Base-by-base conservation (phyloP, 2,329 filamentous ascomycete species). In the Elsinoe batatas region DNA sequence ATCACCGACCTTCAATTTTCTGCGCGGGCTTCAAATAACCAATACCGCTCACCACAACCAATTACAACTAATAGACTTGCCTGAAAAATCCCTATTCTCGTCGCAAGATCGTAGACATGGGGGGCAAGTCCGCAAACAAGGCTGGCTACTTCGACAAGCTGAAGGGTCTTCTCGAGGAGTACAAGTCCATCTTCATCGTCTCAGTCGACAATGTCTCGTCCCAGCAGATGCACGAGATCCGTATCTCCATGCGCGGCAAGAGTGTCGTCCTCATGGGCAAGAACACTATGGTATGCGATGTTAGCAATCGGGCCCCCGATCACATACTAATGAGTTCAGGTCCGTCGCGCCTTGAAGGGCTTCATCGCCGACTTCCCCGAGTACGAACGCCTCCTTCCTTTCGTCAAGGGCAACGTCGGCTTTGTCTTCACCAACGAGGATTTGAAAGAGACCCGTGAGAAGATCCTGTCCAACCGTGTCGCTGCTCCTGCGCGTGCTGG, bases 181-280 rank as follows among this genome's bases (percentile, higher is more conserved):
- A 94, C 87, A 84, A 83, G 76, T 91, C 87, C 72, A 87, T 97
- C 80, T 97, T 98, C 88, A 91, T 98, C 76, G 67, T 69, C 62
- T 63, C 64, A 58, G 86, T 91, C 73, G 88, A 97, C 89, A 98
- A 97, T 98, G 93, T 98, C 84, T 89, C 86, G 76, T 98, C 93
- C 68, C 93, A 98, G 85, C 94, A 98, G 85, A 98, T 98, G 94
- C 93, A 98, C 88, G 93, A 98, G 84, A 97, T 98, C 76, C 88
- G 93, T 75, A 79, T 85, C 71, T 78, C 88, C 70, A 87, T 98
- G 75, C 91, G 93, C 74, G 86, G 85, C 62, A 79, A 95, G 77
- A 91, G 83, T 77, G 87, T 97, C 68, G 91, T 98, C 68, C 82
- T 98, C 79, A 97, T 97, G 93, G 93, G 91, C 74, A 97, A 96